Evolutionary conservation across 108 stramenopile genomes (phyloP), one percentile per base, ranked within the genome.

Genomic region (Aurantiochytrium sp.): DNA sequence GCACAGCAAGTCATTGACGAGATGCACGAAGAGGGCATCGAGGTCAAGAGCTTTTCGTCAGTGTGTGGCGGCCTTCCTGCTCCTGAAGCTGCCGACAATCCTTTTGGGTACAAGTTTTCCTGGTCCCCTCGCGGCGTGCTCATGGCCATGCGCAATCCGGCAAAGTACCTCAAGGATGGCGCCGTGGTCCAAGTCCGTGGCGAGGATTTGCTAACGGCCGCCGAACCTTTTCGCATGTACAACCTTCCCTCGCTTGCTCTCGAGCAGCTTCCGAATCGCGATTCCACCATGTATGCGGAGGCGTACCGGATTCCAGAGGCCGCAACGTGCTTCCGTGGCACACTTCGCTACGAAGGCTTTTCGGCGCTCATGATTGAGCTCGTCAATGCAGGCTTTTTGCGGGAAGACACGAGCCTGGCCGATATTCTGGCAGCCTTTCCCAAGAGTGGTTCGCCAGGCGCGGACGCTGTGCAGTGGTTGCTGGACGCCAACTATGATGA

Each of bases 51-150:
- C 88, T 97, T 97, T 87, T 87, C 89, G 25, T 95, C 95, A 90
- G 93, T 96, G 44, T 96, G 96, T 90, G 97, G 97, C 19, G 96
- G 96, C 53, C 92, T 89, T 71, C 95, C 71, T 94, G 96, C 58
- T 90, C 97, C 87, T 93, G 95, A 44, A 93, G 96, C 96, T 10
- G 96, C 96, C 42, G 91, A 96, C 87, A 97, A 96, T 87, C 95
- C 95, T 42, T 90, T 97, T 29, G 91, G 92, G 57, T 97, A 97
- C 91, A 96, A 96, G 90, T 96, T 96, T 89, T 96, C 95, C 87
- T 97, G 97, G 97, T 95, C 94, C 59, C 97, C 97, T 23, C 92
- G 92, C 58, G 97, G 96, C 45, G 97, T 96, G 12, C 88, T 97
- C 51, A 89, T 90, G 49, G 96, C 97, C 5, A 90, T 91, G 59